Conservation (phyloP, 2,329 filamentous ascomycete genomes). For the Keithomyces neogunnii region DNA sequence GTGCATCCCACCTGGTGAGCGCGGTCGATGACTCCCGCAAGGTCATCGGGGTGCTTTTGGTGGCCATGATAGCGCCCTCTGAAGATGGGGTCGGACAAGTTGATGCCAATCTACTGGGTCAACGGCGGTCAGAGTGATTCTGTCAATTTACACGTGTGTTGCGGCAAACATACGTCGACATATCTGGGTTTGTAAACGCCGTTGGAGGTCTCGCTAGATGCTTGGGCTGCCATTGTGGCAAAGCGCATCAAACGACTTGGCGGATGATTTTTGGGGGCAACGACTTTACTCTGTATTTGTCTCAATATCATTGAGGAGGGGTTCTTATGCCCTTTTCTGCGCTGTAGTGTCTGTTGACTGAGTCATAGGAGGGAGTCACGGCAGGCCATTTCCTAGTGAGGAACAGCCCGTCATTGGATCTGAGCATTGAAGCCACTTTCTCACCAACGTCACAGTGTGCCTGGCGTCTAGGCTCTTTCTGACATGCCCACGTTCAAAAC, state of each 20-base stretch:
- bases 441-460: background rate
- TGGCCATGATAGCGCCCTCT: conserved; percentile 76
- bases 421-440: background rate
- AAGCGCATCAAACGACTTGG: conserved; percentile 4
- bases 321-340: background rate
- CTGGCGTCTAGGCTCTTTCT: background rate
- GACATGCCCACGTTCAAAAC: background rate
- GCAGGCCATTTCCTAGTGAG: background rate
- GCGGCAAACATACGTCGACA: conserved; percentile 45
- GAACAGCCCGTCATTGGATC: background rate
- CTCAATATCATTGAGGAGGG: conserved; percentile 3
- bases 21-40: conserved; percentile 68
- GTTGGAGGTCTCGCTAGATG: conserved; percentile 9
- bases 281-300: background rate
- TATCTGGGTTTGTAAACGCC: conserved; percentile 38
- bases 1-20: conserved; percentile 70
- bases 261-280: background rate
- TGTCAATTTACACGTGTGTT: too few species aligned
- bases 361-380: background rate
- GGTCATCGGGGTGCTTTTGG: conserved; percentile 63
- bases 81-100: conserved; percentile 88
- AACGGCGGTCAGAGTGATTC: background rate
- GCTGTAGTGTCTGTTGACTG: background rate
- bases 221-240: conserved; percentile 19
- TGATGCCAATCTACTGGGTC: conserved; percentile 72